Evolutionary conservation across 2,329 filamentous ascomycete genomes (phyloP).

Genomic region (Monilinia aucupariae): DNA sequence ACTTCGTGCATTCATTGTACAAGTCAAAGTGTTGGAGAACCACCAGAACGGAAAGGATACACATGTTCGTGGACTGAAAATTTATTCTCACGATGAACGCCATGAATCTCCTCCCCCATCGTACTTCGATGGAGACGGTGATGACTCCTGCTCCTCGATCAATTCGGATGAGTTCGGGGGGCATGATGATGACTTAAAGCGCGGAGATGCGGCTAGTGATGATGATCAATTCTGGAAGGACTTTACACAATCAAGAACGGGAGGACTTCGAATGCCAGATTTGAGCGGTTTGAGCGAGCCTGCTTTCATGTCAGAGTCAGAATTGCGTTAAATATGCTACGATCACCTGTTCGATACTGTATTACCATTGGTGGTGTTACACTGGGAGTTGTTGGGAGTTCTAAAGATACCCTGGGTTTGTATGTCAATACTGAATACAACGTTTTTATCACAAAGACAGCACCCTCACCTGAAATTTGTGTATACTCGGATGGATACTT

Average conservation of each 20-base stretch:
- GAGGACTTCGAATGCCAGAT: conserved; percentile 1
- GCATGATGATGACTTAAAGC: conserved; percentile 4
- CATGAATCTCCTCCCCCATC: conserved; percentile 22
- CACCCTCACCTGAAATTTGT: not conserved
- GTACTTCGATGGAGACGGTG: conserved; percentile 16
- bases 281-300: conserved; percentile 30
- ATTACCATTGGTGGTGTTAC: not conserved
- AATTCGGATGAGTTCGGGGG: not conserved
- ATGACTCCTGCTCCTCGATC: conserved; percentile 6
- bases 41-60: conserved; percentile 99
- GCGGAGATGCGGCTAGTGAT: conserved; percentile 15
- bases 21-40: conserved; percentile 88
- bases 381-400: conserved; percentile 7
- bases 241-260: not conserved
- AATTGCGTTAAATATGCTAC: conserved; percentile 28
- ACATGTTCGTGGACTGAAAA: conserved; percentile 88
- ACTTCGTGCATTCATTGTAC: conserved; percentile 81
- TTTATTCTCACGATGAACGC: conserved; percentile 51
- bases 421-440: not conserved
- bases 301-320: conserved; percentile 36
- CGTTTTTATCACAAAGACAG: not conserved
- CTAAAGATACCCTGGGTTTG: conserved; percentile 8
- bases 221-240: conserved; percentile 7
- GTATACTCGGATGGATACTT: not conserved
- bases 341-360: not conserved